Conservation (phyloP, 169 alveolate genomes). For the Plasmodium knowlesi region DNA sequence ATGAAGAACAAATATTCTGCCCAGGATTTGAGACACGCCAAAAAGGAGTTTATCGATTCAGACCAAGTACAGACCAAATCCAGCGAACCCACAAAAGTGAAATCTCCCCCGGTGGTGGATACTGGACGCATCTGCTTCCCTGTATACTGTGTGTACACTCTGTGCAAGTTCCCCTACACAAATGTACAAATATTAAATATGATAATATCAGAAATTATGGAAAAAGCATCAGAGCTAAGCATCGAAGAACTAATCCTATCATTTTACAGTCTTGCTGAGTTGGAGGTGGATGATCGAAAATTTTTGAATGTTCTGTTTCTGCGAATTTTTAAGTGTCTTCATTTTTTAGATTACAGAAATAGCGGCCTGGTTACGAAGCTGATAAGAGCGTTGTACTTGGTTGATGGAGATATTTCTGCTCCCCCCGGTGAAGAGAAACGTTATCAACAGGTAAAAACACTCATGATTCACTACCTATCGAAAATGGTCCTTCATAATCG, state of each 20-base stretch:
- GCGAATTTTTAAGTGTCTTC: conserved; percentile 18
- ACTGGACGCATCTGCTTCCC: conserved; percentile 2
- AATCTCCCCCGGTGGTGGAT: not conserved
- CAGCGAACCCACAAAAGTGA: not conserved
- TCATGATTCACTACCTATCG: conserved; percentile 21
- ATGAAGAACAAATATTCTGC: conserved; percentile 10
- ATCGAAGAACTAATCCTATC: conserved; percentile 54
- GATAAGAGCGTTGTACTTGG: conserved; percentile 14
- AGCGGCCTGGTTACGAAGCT: conserved; percentile 5
- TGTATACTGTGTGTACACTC: conserved; percentile 31
- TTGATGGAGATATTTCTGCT: not conserved
- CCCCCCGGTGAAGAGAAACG: not conserved
- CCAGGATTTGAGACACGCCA: conserved; percentile 37
- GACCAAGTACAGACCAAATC: not conserved
- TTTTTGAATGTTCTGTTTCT: conserved; percentile 21
- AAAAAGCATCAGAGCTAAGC: conserved; percentile 7
- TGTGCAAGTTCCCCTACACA: conserved; percentile 61
- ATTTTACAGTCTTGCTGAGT: conserved; percentile 48
- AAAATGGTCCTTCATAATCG: conserved; percentile 34
- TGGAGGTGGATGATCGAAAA: conserved; percentile 14
- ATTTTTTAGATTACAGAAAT: conserved; percentile 33
- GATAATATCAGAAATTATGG: not conserved
- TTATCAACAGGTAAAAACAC: not conserved
- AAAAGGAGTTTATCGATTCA: not conserved
- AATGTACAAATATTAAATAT: conserved; percentile 30